Percentiles rank a stretch among this genome's conserved stretches.
phyloP scores from a whole-genome alignment of 257 asterid species.

The Fraxinus anomala region DNA sequence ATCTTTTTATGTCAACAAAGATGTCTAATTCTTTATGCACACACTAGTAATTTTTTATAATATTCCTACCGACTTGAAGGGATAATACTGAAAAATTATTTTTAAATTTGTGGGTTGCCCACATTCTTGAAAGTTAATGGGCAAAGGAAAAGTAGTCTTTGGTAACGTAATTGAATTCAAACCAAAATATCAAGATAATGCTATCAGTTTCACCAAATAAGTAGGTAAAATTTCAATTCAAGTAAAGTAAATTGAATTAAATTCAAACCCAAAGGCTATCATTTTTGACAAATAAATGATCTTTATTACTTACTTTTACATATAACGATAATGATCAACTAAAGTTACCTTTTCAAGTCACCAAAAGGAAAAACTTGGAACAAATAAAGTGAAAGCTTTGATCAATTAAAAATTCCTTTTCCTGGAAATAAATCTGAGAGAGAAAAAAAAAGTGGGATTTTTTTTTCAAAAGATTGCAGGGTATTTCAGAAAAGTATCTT shows the following conservation, averaged over 20 bases:
- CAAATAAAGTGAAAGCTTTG: neutral
- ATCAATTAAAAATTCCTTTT: neutral
- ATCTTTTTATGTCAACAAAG: too few relatives aligned
- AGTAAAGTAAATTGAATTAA: neutral
- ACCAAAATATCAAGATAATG: too few relatives aligned
- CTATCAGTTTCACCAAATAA: too few relatives aligned
- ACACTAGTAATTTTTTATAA: too few relatives aligned
- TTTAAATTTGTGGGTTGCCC: conserved; percentile 1
- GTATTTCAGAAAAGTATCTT: neutral
- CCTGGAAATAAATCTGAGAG: neutral
- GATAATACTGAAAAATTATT: conserved; percentile 12
- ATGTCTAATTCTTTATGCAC: neutral
- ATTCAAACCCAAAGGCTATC: conserved; percentile 11
- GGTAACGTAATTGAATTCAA: neutral
- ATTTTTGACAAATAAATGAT: neutral
- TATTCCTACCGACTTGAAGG: conserved; percentile 41
- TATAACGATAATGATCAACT: too few relatives aligned
- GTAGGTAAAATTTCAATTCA: neutral
- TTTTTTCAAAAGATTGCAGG: neutral
- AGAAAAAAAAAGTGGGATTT: neutral
- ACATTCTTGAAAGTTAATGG: conserved; percentile 7
- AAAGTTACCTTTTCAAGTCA: neutral
- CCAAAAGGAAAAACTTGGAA: neutral
- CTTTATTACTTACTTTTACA: neutral
- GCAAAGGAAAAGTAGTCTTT: conserved; percentile 7